Conservation (phyloP, 2,329 filamentous ascomycete genomes). For the Sporothrix pallida region DNA sequence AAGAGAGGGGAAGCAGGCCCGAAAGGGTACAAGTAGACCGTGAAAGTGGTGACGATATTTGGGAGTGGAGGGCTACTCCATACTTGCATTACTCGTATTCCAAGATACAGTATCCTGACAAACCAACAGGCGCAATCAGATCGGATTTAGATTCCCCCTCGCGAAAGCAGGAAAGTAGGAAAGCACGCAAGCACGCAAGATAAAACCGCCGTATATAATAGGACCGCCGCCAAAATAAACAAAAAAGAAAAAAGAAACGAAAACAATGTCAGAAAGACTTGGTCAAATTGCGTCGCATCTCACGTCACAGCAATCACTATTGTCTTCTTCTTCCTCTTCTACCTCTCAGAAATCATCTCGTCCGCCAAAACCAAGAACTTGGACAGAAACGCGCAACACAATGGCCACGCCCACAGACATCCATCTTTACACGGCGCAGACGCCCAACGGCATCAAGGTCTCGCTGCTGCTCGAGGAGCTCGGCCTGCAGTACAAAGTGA, state of each 20-base stretch:
- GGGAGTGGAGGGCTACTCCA: too few relatives aligned
- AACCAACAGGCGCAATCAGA: too few relatives aligned
- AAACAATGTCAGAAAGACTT: conserved; percentile 13
- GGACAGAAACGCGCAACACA: conserved; percentile 21
- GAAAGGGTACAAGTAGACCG: too few relatives aligned
- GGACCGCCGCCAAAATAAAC: background rate
- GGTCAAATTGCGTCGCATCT: conserved; percentile 6
- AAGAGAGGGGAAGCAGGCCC: too few relatives aligned
- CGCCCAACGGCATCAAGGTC: conserved; percentile 89
- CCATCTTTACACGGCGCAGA: conserved; percentile 79
- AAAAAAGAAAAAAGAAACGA: background rate
- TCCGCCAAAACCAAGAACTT: background rate
- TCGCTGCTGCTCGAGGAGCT: conserved; percentile 88
- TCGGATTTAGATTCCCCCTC: too few relatives aligned
- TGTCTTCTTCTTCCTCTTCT: background rate
- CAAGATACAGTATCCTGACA: too few relatives aligned
- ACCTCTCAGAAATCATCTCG: background rate
- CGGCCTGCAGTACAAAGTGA: conserved; percentile 75
- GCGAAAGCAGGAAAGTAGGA: too few relatives aligned
- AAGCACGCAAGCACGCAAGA: background rate
- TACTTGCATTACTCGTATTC: too few relatives aligned
- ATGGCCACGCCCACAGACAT: conserved; percentile 66
- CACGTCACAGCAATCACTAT: background rate
- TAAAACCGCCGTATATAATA: background rate
- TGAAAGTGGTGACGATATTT: too few relatives aligned